Conservation (phyloP, 257 asterid species). For the Petunia axillaris region DNA sequence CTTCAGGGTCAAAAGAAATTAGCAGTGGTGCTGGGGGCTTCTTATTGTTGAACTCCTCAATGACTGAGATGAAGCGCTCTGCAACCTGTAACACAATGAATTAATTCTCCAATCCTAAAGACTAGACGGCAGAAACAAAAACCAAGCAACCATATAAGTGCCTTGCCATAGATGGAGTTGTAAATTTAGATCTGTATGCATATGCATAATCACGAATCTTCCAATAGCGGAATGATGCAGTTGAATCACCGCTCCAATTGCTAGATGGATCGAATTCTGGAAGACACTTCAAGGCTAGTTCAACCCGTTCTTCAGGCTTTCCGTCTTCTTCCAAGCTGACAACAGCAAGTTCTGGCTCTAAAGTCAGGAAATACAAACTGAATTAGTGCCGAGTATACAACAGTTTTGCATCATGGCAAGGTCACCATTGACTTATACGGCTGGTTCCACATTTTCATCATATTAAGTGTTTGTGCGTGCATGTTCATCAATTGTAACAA, state of each 20-base stretch:
- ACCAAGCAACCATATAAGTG: constrained; percentile 29
- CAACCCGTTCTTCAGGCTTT: constrained; percentile 77
- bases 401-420: not conserved
- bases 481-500: not conserved
- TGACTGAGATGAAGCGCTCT: constrained; percentile 82
- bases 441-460: not conserved
- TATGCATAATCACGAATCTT: constrained; percentile 95
- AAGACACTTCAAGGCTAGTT: constrained; percentile 73
- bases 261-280: constrained; percentile 75
- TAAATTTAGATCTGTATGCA: constrained; percentile 88
- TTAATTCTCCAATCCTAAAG: constrained; percentile 25
- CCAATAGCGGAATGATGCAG: constrained; percentile 83
- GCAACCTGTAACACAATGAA: constrained; percentile 61
- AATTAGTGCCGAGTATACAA: constrained; percentile 23
- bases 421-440: not conserved
- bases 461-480: not conserved
- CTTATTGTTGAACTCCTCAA: constrained; percentile 72
- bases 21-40: constrained; percentile 72
- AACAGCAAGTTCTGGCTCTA: constrained; percentile 75
- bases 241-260: constrained; percentile 60
- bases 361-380: constrained; percentile 28
- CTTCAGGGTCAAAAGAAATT: constrained; percentile 79
- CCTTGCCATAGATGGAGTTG: constrained; percentile 84
- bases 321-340: constrained; percentile 70
- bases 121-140: constrained; percentile 23